Evolutionary conservation across 176 grass and related monocot species (phyloP).

Genomic region (Poa annua): DNA sequence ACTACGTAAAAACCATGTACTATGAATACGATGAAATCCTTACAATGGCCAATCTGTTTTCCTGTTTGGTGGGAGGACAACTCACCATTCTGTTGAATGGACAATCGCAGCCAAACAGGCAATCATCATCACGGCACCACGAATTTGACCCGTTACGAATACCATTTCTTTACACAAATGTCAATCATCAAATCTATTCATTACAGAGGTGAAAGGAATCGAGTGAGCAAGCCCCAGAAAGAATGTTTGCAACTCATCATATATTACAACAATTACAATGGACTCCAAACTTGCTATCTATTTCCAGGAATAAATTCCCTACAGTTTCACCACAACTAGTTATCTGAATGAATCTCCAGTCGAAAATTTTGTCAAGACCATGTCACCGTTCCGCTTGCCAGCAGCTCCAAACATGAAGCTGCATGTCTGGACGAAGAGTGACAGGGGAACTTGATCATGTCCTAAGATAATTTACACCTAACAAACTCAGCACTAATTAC

Average conservation of each 20-base stretch:
- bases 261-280: conserved; percentile 63
- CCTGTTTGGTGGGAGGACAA: background rate
- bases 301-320: conserved; percentile 52
- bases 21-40: too few species aligned
- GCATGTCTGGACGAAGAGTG: conserved; percentile 8
- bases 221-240: conserved; percentile 53
- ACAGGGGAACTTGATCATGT: conserved; percentile 40
- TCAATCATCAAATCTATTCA: conserved; percentile 56
- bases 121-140: background rate
- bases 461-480: conserved; percentile 73
- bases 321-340: conserved; percentile 43
- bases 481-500: conserved; percentile 60
- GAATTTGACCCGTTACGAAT: background rate
- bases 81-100: background rate
- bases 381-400: conserved; percentile 27
- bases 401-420: background rate
- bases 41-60: background rate
- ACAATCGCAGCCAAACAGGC: background rate
- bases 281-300: conserved; percentile 59
- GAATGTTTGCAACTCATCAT: conserved; percentile 68
- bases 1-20: too few species aligned
- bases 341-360: conserved; percentile 50
- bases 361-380: conserved; percentile 52
- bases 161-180: conserved; percentile 30
- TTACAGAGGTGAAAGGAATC: conserved; percentile 37